Percentiles rank a stretch among this genome's conserved stretches.
Conservation (phyloP, 2,329 filamentous ascomycete species). For the Amesomyces nigricolor region DNA sequence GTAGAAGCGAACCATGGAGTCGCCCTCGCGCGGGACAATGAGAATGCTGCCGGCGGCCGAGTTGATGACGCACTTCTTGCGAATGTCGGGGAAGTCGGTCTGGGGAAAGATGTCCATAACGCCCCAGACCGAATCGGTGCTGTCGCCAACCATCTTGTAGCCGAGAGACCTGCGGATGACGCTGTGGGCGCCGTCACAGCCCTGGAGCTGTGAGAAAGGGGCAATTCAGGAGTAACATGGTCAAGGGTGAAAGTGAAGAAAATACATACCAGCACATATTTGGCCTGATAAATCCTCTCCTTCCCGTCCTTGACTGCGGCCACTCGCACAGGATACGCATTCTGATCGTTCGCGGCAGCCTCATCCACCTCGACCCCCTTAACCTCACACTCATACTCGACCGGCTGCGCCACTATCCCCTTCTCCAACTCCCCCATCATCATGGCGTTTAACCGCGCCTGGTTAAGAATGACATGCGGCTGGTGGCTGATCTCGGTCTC, state of each 20-base stretch:
- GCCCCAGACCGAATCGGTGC: slow-evolving; percentile 51
- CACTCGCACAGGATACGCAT: slow-evolving; percentile 41
- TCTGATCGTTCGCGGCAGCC: slow-evolving; percentile 30
- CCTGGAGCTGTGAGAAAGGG: slow-evolving; percentile 32
- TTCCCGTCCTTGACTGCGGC: slow-evolving; percentile 37
- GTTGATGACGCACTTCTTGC: slow-evolving; percentile 50
- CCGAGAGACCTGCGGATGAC: slow-evolving; percentile 45
- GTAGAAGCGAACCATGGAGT: slow-evolving; percentile 55
- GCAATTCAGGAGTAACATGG: neutral
- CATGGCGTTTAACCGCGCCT: slow-evolving; percentile 49
- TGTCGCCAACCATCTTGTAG: slow-evolving; percentile 55
- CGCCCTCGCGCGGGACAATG: slow-evolving; percentile 56
- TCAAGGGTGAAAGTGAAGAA: slow-evolving; percentile 35
- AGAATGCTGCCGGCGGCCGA: slow-evolving; percentile 51
- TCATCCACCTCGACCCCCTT: slow-evolving; percentile 46
- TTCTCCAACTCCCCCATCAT: slow-evolving; percentile 47
- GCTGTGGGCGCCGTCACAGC: slow-evolving; percentile 47
- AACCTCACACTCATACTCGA: slow-evolving; percentile 52
- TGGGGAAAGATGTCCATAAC: slow-evolving; percentile 51
- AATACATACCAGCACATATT: slow-evolving; percentile 44
- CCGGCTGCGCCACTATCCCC: slow-evolving; percentile 30
- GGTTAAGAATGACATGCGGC: slow-evolving; percentile 53
- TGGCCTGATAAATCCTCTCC: slow-evolving; percentile 39
- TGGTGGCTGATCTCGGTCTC: slow-evolving; percentile 47
- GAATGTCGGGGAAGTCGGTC: slow-evolving; percentile 58